Base-by-base conservation (phyloP, 2,329 filamentous ascomycete species). In the Curvularia sp. region DNA sequence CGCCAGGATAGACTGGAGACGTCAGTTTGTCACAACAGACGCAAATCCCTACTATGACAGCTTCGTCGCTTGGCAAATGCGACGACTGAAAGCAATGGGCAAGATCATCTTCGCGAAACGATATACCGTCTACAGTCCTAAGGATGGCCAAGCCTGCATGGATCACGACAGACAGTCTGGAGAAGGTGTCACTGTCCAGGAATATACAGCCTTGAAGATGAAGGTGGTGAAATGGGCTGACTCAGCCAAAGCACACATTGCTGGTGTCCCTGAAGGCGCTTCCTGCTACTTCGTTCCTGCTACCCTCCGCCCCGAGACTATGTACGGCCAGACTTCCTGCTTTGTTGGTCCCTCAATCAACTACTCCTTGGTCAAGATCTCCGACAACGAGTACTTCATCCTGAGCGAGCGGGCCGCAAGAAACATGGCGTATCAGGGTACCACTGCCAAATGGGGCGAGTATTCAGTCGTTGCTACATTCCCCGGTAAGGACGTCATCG, bases 51-150 rank as follows among this genome's bases (percentile, higher is more conserved):
- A 95, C 82, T 99, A 96, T 76, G 94, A 99, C 75, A 86, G 92
- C 4, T 99, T 99, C 72, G 89, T 98, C 41, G 84, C 91, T 71
- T 99, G 95, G 95, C 95, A 98, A 80, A 97, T 98, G 91, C 93
- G 91, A 76, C 90, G 91, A 63, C 85, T 98, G 51, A 92, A 90
- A 78, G 91, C 95, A 75, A 81, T 97, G 61, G 86, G 91, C 71
- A 98, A 97, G 83, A 94, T 98, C 79, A 91, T 93, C 79, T 96
- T 95, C 71, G 93, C 92, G 55, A 95, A 92, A 81, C 84, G 93
- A 70, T 97, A 97, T 77, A 98, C 94, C 6, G 89, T 98, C 65
- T 77, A 97, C 83, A 91, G 88, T 22, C 91, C 92, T 58, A 96
- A 96, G 79, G 92, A 96, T 69, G 90, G 90, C 31, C 91, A 95